These are phyloP conservation scores for Malus orientalis DNA, from an alignment of 306 rosid species.

Conservation along the genomic window DNA sequence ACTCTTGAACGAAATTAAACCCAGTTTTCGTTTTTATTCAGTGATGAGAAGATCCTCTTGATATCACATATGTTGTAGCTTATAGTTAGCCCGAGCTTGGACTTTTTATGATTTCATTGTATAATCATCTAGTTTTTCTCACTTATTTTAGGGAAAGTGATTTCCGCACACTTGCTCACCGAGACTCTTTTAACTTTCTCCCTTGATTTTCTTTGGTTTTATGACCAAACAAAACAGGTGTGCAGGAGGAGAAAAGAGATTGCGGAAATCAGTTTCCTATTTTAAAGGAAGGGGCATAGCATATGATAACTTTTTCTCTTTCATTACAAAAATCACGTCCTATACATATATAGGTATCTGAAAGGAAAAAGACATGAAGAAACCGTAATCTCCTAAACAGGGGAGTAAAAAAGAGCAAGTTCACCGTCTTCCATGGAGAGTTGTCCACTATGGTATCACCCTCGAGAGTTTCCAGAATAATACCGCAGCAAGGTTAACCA, in stretches of 20 bases:
- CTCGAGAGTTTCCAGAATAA: not conserved
- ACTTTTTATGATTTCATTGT: not conserved
- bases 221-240: not conserved
- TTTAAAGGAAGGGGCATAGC: not conserved
- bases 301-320: not conserved
- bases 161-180: not conserved
- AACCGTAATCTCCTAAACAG: not conserved
- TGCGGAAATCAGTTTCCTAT: not conserved
- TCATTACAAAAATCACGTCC: not conserved
- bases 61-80: constrained; percentile 2
- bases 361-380: not conserved
- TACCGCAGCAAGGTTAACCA: not conserved
- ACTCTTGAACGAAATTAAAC: constrained; percentile 28
- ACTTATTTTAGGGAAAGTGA: not conserved
- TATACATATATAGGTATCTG: not conserved
- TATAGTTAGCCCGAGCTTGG: constrained; percentile 17
- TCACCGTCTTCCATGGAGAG: not conserved
- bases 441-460: not conserved
- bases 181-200: not conserved
- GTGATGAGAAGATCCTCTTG: constrained; percentile 18
- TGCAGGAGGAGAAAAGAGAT: not conserved
- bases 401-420: not conserved
- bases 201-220: not conserved
- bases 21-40: not conserved
- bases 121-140: not conserved